phyloP scores from a whole-genome alignment of 108 stramenopile genomes.

The Epipyxis sp. region DNA sequence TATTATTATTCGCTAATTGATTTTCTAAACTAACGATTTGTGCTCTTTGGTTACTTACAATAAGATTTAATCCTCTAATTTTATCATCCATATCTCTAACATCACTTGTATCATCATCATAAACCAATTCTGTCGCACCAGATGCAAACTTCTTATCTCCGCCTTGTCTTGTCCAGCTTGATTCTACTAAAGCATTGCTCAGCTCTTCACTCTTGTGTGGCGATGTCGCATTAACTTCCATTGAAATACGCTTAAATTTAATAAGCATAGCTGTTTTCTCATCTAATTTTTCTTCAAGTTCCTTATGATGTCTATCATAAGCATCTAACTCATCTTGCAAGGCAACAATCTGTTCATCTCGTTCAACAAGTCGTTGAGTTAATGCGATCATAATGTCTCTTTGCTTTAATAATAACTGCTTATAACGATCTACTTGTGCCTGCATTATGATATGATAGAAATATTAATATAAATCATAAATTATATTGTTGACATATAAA shows the following conservation, averaged over 20 bases:
- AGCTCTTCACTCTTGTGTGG: slow-evolving; percentile 27
- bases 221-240: slow-evolving; percentile 37
- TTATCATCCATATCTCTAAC: background rate
- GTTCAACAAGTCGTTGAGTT: slow-evolving; percentile 65
- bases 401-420: slow-evolving; percentile 65
- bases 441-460: no score
- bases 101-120: background rate
- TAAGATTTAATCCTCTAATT: background rate
- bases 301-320: slow-evolving; percentile 56
- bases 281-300: slow-evolving; percentile 62
- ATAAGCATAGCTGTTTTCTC: slow-evolving; percentile 60
- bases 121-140: background rate
- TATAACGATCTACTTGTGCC: slow-evolving; percentile 64
- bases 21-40: background rate
- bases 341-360: slow-evolving; percentile 63
- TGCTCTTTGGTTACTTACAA: background rate
- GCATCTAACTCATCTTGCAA: slow-evolving; percentile 69
- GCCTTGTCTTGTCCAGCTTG: background rate
- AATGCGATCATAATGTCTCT: slow-evolving; percentile 70
- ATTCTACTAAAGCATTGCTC: slow-evolving; percentile 17
- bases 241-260: slow-evolving; percentile 54
- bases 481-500: no score
- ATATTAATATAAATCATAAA: no score
- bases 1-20: background rate
- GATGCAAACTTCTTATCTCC: background rate